A percentile compares a stretch with the other conserved stretches of the same genome.
phyloP scores from a whole-genome alignment of 1,284 basidiomycete species.

The Xerocomus subilludens region DNA sequence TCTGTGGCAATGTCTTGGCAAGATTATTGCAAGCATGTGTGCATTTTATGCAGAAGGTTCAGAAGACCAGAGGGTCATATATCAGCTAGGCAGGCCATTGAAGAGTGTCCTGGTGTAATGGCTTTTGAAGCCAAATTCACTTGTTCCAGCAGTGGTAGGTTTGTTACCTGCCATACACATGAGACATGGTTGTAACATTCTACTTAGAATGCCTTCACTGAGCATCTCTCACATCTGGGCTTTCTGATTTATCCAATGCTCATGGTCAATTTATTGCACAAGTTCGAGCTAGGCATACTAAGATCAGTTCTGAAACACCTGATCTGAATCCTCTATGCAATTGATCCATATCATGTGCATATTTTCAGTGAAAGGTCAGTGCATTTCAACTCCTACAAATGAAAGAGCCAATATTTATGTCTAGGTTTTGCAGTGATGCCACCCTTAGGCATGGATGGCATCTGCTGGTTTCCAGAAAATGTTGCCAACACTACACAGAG shows the following conservation, averaged over 20 bases:
- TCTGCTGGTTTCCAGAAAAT: not conserved
- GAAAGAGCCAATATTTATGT: not conserved
- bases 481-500: not conserved
- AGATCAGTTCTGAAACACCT: not conserved
- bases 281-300: not conserved
- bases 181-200: not conserved
- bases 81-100: not conserved
- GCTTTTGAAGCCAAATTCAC: not conserved
- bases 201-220: not conserved
- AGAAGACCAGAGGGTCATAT: not conserved
- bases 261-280: not conserved
- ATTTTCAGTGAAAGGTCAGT: not conserved
- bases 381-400: not conserved
- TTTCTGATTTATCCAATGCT: not conserved
- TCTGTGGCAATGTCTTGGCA: not conserved
- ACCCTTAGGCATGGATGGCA: not conserved
- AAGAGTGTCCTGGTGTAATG: not conserved
- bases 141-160: not conserved
- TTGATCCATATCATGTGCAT: not conserved
- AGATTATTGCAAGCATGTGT: not conserved
- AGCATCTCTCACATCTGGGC: not conserved
- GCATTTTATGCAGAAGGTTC: not conserved
- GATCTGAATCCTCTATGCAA: not conserved
- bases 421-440: not conserved
- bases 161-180: too few species aligned